Base-by-base conservation (phyloP, 352 stramenopile genomes). In the Phytophthora pseudosyringae region DNA sequence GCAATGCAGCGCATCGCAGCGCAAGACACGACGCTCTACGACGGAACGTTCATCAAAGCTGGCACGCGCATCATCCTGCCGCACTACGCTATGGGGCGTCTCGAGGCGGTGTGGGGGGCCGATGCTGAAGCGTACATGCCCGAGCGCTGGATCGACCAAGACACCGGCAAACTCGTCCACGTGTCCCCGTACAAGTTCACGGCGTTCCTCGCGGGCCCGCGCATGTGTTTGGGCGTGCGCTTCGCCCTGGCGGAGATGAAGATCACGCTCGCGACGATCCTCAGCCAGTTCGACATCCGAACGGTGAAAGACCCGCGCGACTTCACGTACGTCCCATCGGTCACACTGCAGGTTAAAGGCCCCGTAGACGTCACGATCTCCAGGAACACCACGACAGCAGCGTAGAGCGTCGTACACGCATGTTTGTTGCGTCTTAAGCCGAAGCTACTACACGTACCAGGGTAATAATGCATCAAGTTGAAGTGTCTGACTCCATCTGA, bases 11-110 rank as follows among this genome's bases (percentile, higher is more conserved):
- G 84, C 25, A 66, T 76, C 16, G 70, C 76, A 0, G 62, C 67
- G 1, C 28, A 78, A 21, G 83, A 92, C 47, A 84, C 85, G 28
- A 75, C 80, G 9, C 70, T 93, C 10, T 80, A 78, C 50, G 80
- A 95, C 36, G 82, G 83, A 29, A 93, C 83, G 3, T 75, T 80
- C 44, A 56, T 95, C 26, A 73, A 73, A 31, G 69, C 75, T 41
- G 86, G 86, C 8, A 80, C 71, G 16, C 68, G 75, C 1, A 68
- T 92, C 29, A 63, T 86, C 25, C 73, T 93, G 26, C 69, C 80
- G 4, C 76, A 83, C 28, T 95, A 88, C 64, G 77, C 76, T 9
- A 86, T 89, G 45, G 80, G 70, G 2, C 73, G 75, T 25, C 63
- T 86, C 15, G 69, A 73, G 29, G 76, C 64, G 33, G 62, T 77